Percentiles rank a stretch among this genome's conserved stretches.
phyloP scores from a whole-genome alignment of 441 rosid genomes.

The Mallotus japonicus region DNA sequence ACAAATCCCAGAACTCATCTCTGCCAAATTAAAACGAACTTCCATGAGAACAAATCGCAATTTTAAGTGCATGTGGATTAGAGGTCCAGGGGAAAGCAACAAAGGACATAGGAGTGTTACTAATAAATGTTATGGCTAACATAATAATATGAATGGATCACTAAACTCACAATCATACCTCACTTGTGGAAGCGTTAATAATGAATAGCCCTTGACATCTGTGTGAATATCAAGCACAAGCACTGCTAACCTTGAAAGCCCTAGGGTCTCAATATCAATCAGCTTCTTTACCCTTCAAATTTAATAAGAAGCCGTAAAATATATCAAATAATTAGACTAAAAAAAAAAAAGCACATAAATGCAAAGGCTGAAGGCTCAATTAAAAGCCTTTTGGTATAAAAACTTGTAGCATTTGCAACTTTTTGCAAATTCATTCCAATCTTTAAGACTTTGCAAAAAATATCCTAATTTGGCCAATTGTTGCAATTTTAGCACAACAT shows the following conservation, averaged over 20 bases:
- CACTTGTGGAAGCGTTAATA: constrained; percentile 85
- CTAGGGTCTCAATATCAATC: constrained; percentile 69
- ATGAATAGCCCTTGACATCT: constrained; percentile 76
- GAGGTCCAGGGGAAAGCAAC: background rate
- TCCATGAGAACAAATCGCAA: background rate
- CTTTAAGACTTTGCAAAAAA: too few species aligned
- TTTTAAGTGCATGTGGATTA: background rate
- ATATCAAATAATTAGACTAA: background rate
- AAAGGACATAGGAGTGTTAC: background rate
- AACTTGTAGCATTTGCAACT: too few species aligned
- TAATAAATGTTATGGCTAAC: background rate
- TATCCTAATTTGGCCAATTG: too few species aligned
- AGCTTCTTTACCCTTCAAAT: constrained; percentile 71
- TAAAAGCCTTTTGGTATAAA: too few species aligned
- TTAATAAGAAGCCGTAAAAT: background rate
- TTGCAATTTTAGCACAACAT: too few species aligned
- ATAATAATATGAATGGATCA: background rate
- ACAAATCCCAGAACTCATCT: constrained; percentile 85
- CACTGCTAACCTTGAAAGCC: constrained; percentile 60
- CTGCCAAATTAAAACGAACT: constrained; percentile 36
- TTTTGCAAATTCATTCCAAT: too few species aligned
- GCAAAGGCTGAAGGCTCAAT: background rate
- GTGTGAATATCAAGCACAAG: constrained; percentile 62
- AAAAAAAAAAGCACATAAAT: constrained; percentile 4
- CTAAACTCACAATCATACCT: constrained; percentile 38